These are phyloP conservation scores for Penicillium samsonianum DNA, from an alignment of 495 filamentous ascomycete species.

Conservation along the genomic window DNA sequence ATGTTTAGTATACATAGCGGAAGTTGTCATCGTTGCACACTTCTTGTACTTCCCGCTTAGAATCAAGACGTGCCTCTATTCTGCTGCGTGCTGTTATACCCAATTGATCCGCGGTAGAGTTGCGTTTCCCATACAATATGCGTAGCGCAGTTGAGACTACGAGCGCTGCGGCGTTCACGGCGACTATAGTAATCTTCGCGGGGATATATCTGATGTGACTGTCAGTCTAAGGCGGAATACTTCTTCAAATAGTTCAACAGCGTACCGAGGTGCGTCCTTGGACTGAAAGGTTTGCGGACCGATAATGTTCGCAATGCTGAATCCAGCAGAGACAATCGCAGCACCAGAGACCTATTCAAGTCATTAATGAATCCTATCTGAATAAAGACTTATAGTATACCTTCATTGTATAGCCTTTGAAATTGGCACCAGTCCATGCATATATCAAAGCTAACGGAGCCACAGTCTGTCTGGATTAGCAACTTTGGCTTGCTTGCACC, in stretches of 20 bases:
- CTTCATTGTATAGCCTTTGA: slow-evolving; percentile 47
- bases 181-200: slow-evolving; percentile 61
- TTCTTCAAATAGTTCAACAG: too few species aligned
- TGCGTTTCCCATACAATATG: slow-evolving; percentile 39
- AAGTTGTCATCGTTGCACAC: slow-evolving; percentile 24
- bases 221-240: too few species aligned
- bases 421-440: slow-evolving; percentile 47
- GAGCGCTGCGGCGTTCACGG: slow-evolving; percentile 45
- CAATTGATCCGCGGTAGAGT: slow-evolving; percentile 22
- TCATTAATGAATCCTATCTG: too few species aligned
- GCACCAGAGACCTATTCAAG: slow-evolving; percentile 24
- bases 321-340: slow-evolving; percentile 45
- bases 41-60: slow-evolving; percentile 10
- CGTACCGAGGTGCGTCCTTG: slow-evolving; percentile 48
- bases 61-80: slow-evolving; percentile 18
- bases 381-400: too few species aligned
- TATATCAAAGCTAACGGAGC: slow-evolving; percentile 43
- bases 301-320: slow-evolving; percentile 59
- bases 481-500: background rate
- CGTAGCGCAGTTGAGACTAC: slow-evolving; percentile 41
- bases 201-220: slow-evolving; percentile 44
- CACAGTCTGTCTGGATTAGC: slow-evolving; percentile 26
- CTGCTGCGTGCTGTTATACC: slow-evolving; percentile 22
- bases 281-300: slow-evolving; percentile 59
- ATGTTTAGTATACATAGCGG: slow-evolving; percentile 35